Evolutionary conservation across 352 stramenopile genomes (phyloP), one percentile per base, ranked within the genome.

Genomic region (Phytophthora kernoviae): DNA sequence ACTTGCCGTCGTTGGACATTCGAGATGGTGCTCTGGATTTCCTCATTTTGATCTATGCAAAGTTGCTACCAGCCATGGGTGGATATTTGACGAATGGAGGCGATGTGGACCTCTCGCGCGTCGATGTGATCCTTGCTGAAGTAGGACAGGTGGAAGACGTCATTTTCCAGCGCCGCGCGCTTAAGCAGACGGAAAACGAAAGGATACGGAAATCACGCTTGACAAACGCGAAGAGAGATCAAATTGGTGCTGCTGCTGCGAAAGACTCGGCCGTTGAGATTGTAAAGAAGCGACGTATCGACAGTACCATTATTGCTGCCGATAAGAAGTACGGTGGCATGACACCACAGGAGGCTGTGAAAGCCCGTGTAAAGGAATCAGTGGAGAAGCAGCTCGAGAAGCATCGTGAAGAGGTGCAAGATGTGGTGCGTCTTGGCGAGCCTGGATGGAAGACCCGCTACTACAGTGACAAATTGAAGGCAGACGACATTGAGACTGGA

Each of bases 1-100:
- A 99, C 74, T 73, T 99, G 40, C 98, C 98, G 6, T 98, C 88
- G 51, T 84, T 99, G 27, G 97, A 99, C 66, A 99, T 99, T 81
- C 91, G 96, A 42, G 97, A 99, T 67, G 97, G 97, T n/a, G 98
- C 93, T 1, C 71, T 99, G 33, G 96, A 99, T 75, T 98, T 98
- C 63, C 74, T 99, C 21, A 97, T 99, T 30, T 96, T 99, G 65
- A 88, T 99, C 18, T 99, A 99, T 78, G 96, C 87, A 11, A 87
- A 94, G 62, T 32, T 96, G 26, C 50, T 95, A 5, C 80, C 84
- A 0, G 79, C 81, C 11, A 83, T 96, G 54, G 85, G 84, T n/a
- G 96, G 94, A 30, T 99, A 99, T 65, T 76, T 99, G 27, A 99
- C 97, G 5, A 85, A 97, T 66, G 92, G 90, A 20, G 97, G 96